A percentile compares a stretch with the other conserved stretches of the same genome.
Conservation (phyloP, 495 filamentous ascomycete species). For the Penicillium angulare region DNA sequence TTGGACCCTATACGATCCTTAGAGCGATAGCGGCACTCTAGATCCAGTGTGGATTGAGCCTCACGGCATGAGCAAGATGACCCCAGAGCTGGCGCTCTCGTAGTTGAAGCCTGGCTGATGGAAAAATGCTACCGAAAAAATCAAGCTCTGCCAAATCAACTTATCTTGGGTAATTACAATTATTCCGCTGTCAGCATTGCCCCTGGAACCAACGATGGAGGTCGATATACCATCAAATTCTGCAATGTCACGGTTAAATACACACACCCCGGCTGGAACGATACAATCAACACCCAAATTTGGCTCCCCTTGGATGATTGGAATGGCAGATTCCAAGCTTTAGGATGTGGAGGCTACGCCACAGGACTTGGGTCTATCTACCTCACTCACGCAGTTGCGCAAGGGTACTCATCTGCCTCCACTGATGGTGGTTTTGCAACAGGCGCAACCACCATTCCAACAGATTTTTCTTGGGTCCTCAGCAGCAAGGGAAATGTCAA, state of each 20-base stretch:
- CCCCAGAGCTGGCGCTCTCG: too few species aligned
- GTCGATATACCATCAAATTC: not conserved
- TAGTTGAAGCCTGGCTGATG: too few species aligned
- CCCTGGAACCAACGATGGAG: too few species aligned
- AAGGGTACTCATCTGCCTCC: constrained; percentile 33
- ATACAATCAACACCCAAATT: constrained; percentile 32
- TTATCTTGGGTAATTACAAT: too few species aligned
- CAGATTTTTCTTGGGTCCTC: not conserved
- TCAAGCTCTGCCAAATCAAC: too few species aligned
- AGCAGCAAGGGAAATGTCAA: not conserved
- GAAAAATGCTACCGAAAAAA: too few species aligned
- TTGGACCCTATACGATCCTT: too few species aligned
- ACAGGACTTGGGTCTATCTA: constrained; percentile 21
- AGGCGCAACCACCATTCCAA: too few species aligned
- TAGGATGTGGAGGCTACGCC: constrained; percentile 45
- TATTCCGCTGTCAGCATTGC: too few species aligned
- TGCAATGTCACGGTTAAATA: constrained; percentile 12
- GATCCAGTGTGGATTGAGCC: too few species aligned
- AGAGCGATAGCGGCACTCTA: too few species aligned
- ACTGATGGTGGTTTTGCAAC: constrained; percentile 31
- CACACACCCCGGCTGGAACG: constrained; percentile 41
- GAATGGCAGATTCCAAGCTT: constrained; percentile 40
- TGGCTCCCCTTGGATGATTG: constrained; percentile 39
- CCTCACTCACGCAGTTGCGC: not conserved
- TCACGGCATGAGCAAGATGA: too few species aligned